Conservation (phyloP, 2,329 filamentous ascomycete species). For the Gyromitra esculenta region DNA sequence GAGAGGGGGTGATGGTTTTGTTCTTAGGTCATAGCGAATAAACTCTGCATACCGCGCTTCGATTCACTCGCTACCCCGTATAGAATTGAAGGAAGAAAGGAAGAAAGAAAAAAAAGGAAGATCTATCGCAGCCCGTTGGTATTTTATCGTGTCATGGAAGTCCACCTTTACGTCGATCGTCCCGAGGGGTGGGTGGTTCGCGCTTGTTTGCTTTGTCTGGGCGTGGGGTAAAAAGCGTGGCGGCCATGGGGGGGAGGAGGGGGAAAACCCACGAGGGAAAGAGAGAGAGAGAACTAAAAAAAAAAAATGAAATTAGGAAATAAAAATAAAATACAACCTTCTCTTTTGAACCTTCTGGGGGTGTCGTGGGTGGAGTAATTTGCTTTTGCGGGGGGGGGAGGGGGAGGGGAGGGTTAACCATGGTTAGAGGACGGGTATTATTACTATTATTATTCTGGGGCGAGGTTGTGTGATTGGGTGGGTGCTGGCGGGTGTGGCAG, state of each 20-base stretch:
- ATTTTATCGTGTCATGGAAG: constrained; percentile 31
- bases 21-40: constrained; percentile 20
- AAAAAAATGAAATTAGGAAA: neutral
- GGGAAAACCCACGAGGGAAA: neutral
- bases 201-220: constrained; percentile 12
- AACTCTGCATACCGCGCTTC: neutral
- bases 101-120: neutral
- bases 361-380: neutral
- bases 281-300: neutral
- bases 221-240: constrained; percentile 31
- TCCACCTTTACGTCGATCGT: neutral
- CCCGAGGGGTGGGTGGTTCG: neutral
- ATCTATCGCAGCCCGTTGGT: neutral
- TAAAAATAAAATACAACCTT: too few relatives aligned
- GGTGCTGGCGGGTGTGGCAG: neutral
- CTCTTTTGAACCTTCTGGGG: neutral
- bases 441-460: too few relatives aligned
- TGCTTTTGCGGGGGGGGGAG: constrained; percentile 15
- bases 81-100: too few relatives aligned
- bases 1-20: neutral
- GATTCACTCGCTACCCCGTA: too few relatives aligned
- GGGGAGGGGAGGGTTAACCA: neutral
- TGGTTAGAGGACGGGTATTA: constrained; percentile 13
- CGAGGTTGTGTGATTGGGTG: constrained; percentile 2
- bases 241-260: neutral